phyloP scores from a whole-genome alignment of 78 protist genomes.

The Planoprotostelium fungivorum region DNA sequence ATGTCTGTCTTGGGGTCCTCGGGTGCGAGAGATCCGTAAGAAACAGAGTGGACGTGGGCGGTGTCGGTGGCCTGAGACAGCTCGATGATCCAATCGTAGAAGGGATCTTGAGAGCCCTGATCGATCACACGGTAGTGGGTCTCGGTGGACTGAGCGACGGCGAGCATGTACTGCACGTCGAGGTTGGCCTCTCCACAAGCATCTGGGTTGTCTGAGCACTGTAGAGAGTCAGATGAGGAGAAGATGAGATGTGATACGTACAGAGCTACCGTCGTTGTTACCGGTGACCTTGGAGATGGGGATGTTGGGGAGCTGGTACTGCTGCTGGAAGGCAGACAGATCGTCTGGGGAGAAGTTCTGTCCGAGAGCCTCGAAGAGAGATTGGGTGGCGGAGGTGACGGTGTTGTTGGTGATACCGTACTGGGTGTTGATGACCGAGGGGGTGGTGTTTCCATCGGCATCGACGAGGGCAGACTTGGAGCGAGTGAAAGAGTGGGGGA shows the following conservation, averaged over 20 bases:
- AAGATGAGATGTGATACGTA: neutral
- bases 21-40: neutral
- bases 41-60: neutral
- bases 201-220: neutral
- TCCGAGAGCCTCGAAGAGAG: neutral
- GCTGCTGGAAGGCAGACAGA: neutral
- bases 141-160: conserved; percentile 12
- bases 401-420: neutral
- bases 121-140: neutral
- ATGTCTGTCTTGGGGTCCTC: neutral
- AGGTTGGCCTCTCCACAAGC: neutral
- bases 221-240: neutral
- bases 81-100: neutral
- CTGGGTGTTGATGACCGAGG: neutral
- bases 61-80: neutral
- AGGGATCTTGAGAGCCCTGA: neutral
- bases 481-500: neutral
- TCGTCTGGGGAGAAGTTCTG: neutral
- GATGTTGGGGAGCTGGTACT: neutral
- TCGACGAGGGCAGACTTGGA: neutral
- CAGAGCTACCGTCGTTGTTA: neutral
- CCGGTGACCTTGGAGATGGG: conserved; percentile 2
- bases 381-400: neutral
- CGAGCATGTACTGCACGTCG: conserved; percentile 17
- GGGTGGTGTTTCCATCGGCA: neutral